Percentiles rank a stretch among this genome's conserved stretches.
phyloP scores from a whole-genome alignment of 2,329 filamentous ascomycete species.

The Aspergillus caelatus region DNA sequence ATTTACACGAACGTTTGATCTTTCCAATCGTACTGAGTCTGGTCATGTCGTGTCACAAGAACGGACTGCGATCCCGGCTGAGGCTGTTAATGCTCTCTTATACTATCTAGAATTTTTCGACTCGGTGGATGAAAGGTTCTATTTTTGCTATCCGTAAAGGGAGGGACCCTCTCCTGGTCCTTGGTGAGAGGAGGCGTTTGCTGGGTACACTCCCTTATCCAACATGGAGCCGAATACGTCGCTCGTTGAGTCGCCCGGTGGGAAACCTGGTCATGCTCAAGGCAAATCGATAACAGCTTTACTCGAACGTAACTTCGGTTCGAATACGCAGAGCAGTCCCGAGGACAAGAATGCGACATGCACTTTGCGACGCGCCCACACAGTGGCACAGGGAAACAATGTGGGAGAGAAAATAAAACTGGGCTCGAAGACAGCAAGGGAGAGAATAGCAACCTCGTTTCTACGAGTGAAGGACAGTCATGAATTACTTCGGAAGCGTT shows the following conservation, averaged over 20 bases:
- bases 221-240: conserved; percentile 16
- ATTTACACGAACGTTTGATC: conserved; percentile 10
- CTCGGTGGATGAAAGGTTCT: conserved; percentile 6
- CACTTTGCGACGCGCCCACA: conserved; percentile 41
- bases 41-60: conserved; percentile 36
- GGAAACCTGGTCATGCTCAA: conserved; percentile 18
- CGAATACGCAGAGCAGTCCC: conserved; percentile 17
- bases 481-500: conserved; percentile 50
- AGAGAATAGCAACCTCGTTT: conserved; percentile 37
- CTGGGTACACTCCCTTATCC: conserved; percentile 1
- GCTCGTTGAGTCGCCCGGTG: conserved; percentile 6
- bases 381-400: conserved; percentile 39
- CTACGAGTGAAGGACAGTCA: conserved; percentile 54
- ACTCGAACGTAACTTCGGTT: conserved; percentile 18
- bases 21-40: conserved; percentile 15
- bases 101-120: conserved; percentile 14
- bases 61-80: conserved; percentile 28
- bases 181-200: not conserved
- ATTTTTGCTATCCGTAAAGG: conserved; percentile 10
- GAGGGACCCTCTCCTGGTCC: not conserved
- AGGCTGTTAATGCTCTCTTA: conserved; percentile 26
- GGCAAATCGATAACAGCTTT: conserved; percentile 9
- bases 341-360: conserved; percentile 26
- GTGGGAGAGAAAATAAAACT: conserved; percentile 31
- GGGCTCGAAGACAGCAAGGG: conserved; percentile 35